These are phyloP conservation scores for Tetracentron sinense DNA, from an alignment of 164 flowering plant species.

Conservation along the genomic window DNA sequence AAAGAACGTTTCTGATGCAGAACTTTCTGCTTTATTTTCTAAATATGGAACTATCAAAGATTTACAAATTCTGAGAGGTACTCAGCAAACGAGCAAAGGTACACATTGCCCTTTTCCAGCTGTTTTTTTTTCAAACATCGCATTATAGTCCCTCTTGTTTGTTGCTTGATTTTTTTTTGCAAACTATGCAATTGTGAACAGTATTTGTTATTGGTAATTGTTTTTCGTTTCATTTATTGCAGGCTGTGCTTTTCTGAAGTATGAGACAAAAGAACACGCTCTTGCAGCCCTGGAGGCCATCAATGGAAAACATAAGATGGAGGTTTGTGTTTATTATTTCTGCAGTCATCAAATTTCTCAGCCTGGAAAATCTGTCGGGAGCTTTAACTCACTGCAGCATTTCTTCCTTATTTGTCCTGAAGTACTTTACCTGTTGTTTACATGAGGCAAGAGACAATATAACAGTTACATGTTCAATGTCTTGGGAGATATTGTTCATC, in stretches of 20 bases:
- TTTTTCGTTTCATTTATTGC: slow-evolving; percentile 11
- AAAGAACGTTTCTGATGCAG: slow-evolving; percentile 84
- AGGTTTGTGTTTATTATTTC: slow-evolving; percentile 48
- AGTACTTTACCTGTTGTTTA: slow-evolving; percentile 1
- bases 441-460: neutral
- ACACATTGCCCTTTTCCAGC: slow-evolving; percentile 5
- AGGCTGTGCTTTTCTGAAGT: slow-evolving; percentile 98
- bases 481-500: neutral
- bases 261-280: slow-evolving; percentile 96
- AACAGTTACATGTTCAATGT: neutral
- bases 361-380: slow-evolving; percentile 3
- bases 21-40: slow-evolving; percentile 74
- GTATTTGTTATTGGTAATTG: too few species aligned
- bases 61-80: slow-evolving; percentile 86
- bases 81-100: slow-evolving; percentile 98
- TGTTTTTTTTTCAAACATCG: neutral
- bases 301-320: slow-evolving; percentile 93
- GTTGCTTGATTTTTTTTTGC: too few species aligned
- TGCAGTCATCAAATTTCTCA: neutral
- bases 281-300: slow-evolving; percentile 83
- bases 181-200: too few species aligned
- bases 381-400: neutral
- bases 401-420: slow-evolving; percentile 1
- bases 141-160: neutral
- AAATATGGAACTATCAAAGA: slow-evolving; percentile 82